Evolutionary conservation across 371 early-diverging fungal genomes (phyloP), one percentile per base, ranked within the genome.

Genomic region (Apophysomyces variabilis): DNA sequence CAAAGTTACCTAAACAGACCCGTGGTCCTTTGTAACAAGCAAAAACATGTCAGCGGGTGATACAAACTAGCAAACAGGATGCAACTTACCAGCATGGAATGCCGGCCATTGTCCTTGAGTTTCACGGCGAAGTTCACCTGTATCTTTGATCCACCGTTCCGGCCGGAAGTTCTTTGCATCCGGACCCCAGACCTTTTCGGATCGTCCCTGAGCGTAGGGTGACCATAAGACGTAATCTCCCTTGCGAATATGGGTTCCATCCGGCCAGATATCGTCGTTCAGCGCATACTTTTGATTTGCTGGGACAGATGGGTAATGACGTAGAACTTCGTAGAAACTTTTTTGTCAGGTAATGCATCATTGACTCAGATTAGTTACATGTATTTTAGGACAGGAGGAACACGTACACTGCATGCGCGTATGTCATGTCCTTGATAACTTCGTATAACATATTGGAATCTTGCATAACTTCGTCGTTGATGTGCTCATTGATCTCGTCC

Each of bases 261-360:
- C 89, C 6, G 93, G 93, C 67, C 89, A 80, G 3, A 87, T 66
- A 70, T 89, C 89, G 64, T 90, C 91, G 12, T 85, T 67, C 21
- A 89, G 66, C 7, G 89, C 90, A 38, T 74, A 68, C 75, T 92
- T 92, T 45, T 80, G 71, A 38, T 90, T 87, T 5, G 57, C 66
- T 45, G 94, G 93, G 0, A 94, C 92, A 11, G 86, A 83, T 0
- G 93, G 92, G 70, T 89, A 83, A 8, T 92, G 72, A 13, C 93
- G 83, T 6, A 93, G 69, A 0, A 88, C 79, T 71, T 94, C 94
- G 60, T 79, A 78, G 60, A 84, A 80, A 21, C 66, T 38, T 58
- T n/a, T 37, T 14, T 47, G 7, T 26, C 32, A 26, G 32, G 32
- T 26, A 26, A 26, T 1, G 86, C 69, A 43, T 85, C 87, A 38